Percentiles rank a stretch among this genome's conserved stretches.
Evolutionary conservation across 2,329 filamentous ascomycete genomes (phyloP).

Genomic region (Cladophialophora psammophila): DNA sequence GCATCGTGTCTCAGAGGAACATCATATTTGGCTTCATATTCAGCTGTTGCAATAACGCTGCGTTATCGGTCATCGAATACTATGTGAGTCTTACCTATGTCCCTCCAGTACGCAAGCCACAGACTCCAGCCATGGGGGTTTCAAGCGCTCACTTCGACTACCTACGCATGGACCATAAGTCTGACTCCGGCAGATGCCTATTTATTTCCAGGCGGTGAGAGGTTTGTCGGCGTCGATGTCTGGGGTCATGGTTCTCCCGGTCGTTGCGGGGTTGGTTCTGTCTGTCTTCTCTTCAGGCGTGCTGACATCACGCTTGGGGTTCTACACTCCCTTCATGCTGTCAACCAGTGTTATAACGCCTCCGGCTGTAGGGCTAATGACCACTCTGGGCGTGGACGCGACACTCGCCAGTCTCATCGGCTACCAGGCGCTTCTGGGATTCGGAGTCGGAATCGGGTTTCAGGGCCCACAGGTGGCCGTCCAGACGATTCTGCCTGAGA

Average conservation of each 20-base stretch:
- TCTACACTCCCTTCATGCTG: slow-evolving; percentile 40
- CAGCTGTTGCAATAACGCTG: not conserved
- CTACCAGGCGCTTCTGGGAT: slow-evolving; percentile 45
- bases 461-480: slow-evolving; percentile 42
- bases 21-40: not conserved
- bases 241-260: slow-evolving; percentile 34
- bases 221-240: slow-evolving; percentile 41
- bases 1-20: not conserved
- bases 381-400: slow-evolving; percentile 38
- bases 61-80: not conserved
- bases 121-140: too few species aligned
- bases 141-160: too few species aligned
- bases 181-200: slow-evolving; percentile 41
- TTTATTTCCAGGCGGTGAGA: slow-evolving; percentile 57
- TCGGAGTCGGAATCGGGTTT: slow-evolving; percentile 38
- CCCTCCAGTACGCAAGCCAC: too few species aligned
- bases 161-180: too few species aligned
- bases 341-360: slow-evolving; percentile 37
- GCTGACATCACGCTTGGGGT: slow-evolving; percentile 32
- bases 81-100: not conserved
- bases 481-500: slow-evolving; percentile 39
- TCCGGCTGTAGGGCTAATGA: slow-evolving; percentile 44
- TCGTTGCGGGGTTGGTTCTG: slow-evolving; percentile 29
- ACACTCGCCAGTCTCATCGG: slow-evolving; percentile 40
- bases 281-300: slow-evolving; percentile 27